Base-by-base conservation (phyloP, 441 rosid genomes). In the Populus hybrid region DNA sequence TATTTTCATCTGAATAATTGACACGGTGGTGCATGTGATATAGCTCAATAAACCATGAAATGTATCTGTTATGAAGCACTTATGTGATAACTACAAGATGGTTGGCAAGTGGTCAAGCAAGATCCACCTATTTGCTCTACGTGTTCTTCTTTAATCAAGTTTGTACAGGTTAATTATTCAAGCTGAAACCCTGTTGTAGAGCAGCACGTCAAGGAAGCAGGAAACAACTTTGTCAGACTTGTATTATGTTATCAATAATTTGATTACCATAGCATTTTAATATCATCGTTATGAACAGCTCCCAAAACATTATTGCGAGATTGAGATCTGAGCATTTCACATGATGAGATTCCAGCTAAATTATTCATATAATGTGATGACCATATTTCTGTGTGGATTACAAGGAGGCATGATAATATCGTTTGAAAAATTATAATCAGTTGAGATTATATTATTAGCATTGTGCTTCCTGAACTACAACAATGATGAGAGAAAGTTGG, bases 401-500 rank as follows among this genome's bases (percentile, higher is more conserved):
- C 11, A 21, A 1, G 26, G 65, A 59, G 61, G 21, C 21, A 53
- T 5, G 61, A 6, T 53, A 6, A 2, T 53, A 59, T 59, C 1
- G 10, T 59, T 8, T 59, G 12, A n/a, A 59, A 8, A 8, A n/a
- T 2, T n/a, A n/a, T 59, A n/a, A 59, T 59, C 65, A 8, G 1
- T n/a, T n/a, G 65, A 59, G 26, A n/a, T 59, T 59, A 59, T 59
- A 59, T 8, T 59, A 59, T n/a, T 59, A n/a, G 26, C 65, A 59
- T n/a, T 9, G 0, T 59, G 65, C 10, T 59, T 59, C 65, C 65
- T 59, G 65, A n/a, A 59, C 26, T 1, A 9, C 65, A 59, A 8
- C 26, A 18, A 75, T 30, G 70, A 71, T 36, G 67, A 69, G 40
- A n/a, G 34, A 71, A 64, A 30, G 16, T 21, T 34, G 66, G 74